phyloP scores from a whole-genome alignment of 345 rosid species.

The Dipteronia sinensis region DNA sequence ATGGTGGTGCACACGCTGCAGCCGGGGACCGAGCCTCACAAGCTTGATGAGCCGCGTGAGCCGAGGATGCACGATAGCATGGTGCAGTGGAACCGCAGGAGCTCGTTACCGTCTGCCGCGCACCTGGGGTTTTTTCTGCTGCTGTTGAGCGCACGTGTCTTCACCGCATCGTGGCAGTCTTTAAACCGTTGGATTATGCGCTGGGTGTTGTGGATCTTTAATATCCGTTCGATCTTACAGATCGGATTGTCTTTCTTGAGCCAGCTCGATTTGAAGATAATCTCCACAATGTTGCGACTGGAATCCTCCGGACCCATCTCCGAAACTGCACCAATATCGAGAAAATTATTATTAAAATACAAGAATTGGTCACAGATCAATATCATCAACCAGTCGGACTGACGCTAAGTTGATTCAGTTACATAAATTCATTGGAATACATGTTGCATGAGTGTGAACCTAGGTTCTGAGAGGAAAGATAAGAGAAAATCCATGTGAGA shows the following conservation, averaged over 20 bases:
- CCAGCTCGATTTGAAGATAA: slow-evolving; percentile 99
- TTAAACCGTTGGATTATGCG: slow-evolving; percentile 96
- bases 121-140: slow-evolving; percentile 77
- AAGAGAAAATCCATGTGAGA: too few relatives aligned
- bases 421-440: too few relatives aligned
- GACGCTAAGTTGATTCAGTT: too few relatives aligned
- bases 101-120: slow-evolving; percentile 98
- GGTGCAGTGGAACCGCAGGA: slow-evolving; percentile 87
- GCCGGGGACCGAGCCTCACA: slow-evolving; percentile 77
- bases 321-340: slow-evolving; percentile 56
- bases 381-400: not conserved
- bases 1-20: slow-evolving; percentile 92
- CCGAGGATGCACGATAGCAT: slow-evolving; percentile 78
- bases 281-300: slow-evolving; percentile 93
- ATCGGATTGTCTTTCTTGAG: slow-evolving; percentile 79
- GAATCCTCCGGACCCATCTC: slow-evolving; percentile 98
- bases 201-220: slow-evolving; percentile 91
- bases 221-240: slow-evolving; percentile 90
- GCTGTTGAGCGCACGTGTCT: slow-evolving; percentile 73
- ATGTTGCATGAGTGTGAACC: too few relatives aligned
- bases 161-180: slow-evolving; percentile 91
- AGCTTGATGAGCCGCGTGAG: slow-evolving; percentile 68
- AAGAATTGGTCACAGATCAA: slow-evolving; percentile 21
- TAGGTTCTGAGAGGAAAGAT: too few relatives aligned
- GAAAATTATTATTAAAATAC: slow-evolving; percentile 1